These are phyloP conservation scores for Striga hermonthica DNA, from an alignment of 305 asterid genomes.

Conservation along the genomic window DNA sequence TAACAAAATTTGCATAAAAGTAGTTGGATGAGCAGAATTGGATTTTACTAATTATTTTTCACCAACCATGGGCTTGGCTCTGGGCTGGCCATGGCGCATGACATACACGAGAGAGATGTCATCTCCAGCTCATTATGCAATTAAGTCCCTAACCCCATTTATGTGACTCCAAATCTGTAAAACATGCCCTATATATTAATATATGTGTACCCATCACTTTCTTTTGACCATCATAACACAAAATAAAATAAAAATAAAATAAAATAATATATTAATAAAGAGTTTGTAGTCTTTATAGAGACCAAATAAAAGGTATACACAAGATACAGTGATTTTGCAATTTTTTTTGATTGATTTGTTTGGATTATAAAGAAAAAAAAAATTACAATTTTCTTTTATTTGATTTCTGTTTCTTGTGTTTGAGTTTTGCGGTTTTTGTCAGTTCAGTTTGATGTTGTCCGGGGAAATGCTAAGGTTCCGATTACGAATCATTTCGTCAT, in stretches of 20 bases:
- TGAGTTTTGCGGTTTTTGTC: slow-evolving; percentile 39
- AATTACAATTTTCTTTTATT: neutral
- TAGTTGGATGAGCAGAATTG: too few species aligned
- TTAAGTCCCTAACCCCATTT: slow-evolving; percentile 18
- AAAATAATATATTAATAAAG: slow-evolving; percentile 20
- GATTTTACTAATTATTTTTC: neutral
- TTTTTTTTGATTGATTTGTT: too few species aligned
- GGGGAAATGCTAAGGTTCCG: too few species aligned
- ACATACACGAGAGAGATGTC: slow-evolving; percentile 8
- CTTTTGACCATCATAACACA: slow-evolving; percentile 30
- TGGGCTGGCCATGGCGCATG: slow-evolving; percentile 23
- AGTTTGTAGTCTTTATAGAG: too few species aligned
- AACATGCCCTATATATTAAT: slow-evolving; percentile 18
- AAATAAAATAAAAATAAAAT: slow-evolving; percentile 8
- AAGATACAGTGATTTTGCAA: too few species aligned
- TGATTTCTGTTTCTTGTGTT: slow-evolving; percentile 15
- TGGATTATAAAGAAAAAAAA: too few species aligned
- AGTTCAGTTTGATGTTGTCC: slow-evolving; percentile 23
- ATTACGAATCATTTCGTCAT: too few species aligned
- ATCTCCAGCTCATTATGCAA: slow-evolving; percentile 46
- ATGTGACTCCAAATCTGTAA: slow-evolving; percentile 20
- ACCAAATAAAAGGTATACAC: neutral
- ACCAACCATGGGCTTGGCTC: slow-evolving; percentile 20
- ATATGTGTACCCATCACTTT: neutral
- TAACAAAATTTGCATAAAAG: too few species aligned